These are phyloP conservation scores for Penicillium fuscoglaucum DNA, from an alignment of 2,329 filamentous ascomycete species.

Conservation along the genomic window DNA sequence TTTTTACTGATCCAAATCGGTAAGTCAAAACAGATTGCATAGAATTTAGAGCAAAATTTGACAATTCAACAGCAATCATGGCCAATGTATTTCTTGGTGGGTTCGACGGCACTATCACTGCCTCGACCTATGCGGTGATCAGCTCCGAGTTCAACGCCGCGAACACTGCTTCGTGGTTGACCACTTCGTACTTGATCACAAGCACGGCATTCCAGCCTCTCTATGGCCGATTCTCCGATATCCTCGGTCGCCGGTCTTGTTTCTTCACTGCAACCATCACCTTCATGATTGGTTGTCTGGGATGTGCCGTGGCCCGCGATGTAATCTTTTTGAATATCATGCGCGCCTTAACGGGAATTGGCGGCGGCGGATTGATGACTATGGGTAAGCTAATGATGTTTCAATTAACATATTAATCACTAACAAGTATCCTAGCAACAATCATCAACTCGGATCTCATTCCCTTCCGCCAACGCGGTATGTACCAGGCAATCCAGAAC, in stretches of 20 bases:
- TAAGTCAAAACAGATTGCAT: conserved; percentile 10
- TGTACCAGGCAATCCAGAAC: conserved; percentile 67
- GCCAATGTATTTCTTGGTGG: conserved; percentile 65
- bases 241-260: conserved; percentile 59
- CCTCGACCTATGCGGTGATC: conserved; percentile 45
- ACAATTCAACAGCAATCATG: conserved; percentile 54
- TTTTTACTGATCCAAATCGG: conserved; percentile 60
- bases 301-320: conserved; percentile 67
- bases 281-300: conserved; percentile 65
- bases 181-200: conserved; percentile 65
- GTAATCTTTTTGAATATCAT: conserved; percentile 72
- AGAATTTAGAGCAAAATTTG: background rate
- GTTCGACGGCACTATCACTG: conserved; percentile 49
- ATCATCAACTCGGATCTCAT: conserved; percentile 75
- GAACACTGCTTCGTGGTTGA: conserved; percentile 51
- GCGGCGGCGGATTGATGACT: conserved; percentile 69
- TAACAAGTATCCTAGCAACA: conserved; percentile 40
- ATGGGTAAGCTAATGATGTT: conserved; percentile 47
- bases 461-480: conserved; percentile 69
- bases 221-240: conserved; percentile 71
- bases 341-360: conserved; percentile 69
- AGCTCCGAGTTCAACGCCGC: conserved; percentile 52
- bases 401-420: background rate
- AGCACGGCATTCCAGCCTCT: conserved; percentile 70
- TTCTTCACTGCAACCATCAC: conserved; percentile 65